Conservation (phyloP, 2,329 filamentous ascomycete species). For the Fusarium tupiense region DNA sequence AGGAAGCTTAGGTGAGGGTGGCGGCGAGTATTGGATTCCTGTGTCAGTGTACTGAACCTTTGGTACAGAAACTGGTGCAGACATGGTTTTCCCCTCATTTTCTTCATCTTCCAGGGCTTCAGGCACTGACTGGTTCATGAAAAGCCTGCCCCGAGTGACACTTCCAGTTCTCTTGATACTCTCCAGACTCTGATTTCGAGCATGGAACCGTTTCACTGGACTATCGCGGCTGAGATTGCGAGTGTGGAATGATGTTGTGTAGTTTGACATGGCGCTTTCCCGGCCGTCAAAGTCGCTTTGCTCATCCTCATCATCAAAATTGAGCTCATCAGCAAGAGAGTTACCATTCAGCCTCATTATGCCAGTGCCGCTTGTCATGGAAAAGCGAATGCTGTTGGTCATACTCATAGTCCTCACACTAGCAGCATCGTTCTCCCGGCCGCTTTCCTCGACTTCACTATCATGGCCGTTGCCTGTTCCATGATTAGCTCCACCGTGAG, state of each 20-base stretch:
- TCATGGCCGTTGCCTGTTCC: conserved; percentile 54
- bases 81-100: conserved; percentile 58
- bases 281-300: conserved; percentile 77
- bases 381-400: conserved; percentile 78
- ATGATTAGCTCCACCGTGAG: conserved; percentile 41
- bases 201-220: conserved; percentile 58
- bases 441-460: conserved; percentile 69
- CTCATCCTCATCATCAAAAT: conserved; percentile 83
- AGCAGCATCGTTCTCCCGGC: conserved; percentile 73
- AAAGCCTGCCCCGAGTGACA: conserved; percentile 61
- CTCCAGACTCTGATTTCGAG: conserved; percentile 67
- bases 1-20: conserved; percentile 71
- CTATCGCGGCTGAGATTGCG: conserved; percentile 69
- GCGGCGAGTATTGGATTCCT: conserved; percentile 85
- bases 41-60: conserved; percentile 74
- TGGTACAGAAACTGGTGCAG: conserved; percentile 44
- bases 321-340: conserved; percentile 90
- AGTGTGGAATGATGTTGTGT: conserved; percentile 56
- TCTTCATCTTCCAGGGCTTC: conserved; percentile 67
- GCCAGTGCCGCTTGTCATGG: conserved; percentile 69
- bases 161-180: conserved; percentile 66
- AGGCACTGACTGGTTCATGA: conserved; percentile 64
- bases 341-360: conserved; percentile 70
- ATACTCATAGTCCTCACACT: conserved; percentile 79
- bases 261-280: conserved; percentile 66